Percentiles rank a stretch among this genome's conserved stretches.
These are phyloP conservation scores for Alopecurus myosuroides DNA, from an alignment of 176 grass and related monocot genomes.

Conservation along the genomic window DNA sequence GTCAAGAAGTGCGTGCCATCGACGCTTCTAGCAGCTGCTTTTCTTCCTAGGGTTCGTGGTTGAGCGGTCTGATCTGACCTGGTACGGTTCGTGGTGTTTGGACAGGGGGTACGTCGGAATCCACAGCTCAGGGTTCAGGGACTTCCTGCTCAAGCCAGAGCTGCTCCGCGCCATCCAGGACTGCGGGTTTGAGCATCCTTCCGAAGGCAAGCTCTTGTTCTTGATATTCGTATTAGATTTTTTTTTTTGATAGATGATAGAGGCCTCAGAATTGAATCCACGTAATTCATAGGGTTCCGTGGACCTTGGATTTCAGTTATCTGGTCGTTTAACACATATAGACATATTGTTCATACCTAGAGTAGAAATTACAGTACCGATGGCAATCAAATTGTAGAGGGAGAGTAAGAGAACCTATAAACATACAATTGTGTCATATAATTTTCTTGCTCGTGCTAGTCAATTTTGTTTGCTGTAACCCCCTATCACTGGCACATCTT, in stretches of 20 bases:
- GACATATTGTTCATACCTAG: background rate
- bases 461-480: background rate
- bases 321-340: background rate
- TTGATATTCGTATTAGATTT: background rate
- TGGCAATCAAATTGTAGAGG: background rate
- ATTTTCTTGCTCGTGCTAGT: background rate
- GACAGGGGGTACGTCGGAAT: constrained; percentile 90
- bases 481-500: background rate
- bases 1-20: constrained; percentile 64
- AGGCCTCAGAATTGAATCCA: background rate
- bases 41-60: background rate
- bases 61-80: background rate
- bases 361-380: background rate
- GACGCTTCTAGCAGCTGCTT: background rate
- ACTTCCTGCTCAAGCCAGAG: constrained; percentile 88
- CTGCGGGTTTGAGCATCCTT: constrained; percentile 71
- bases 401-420: background rate
- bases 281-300: background rate
- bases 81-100: background rate
- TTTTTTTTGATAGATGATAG: too few relatives aligned
- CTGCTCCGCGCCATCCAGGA: background rate
- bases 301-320: background rate
- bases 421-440: background rate
- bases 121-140: constrained; percentile 96
- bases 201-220: constrained; percentile 69